Base-by-base conservation (phyloP, 148 eudicot species). In the Camellia granthamiana region DNA sequence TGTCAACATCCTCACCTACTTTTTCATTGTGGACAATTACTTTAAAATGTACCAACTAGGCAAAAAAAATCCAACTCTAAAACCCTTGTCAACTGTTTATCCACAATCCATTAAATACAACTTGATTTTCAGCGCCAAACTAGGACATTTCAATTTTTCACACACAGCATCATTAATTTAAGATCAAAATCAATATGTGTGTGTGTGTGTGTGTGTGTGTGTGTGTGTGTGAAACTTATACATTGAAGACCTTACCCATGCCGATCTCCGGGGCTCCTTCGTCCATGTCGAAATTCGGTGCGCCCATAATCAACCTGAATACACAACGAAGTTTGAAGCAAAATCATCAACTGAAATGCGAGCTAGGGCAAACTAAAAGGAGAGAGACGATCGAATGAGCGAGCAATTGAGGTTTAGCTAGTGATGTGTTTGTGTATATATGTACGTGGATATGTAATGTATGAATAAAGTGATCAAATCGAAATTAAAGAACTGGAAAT, bases 241-340 rank as follows among this genome's bases (percentile, higher is more conserved):
- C 3, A 76, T 85, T 72, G 30, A 54, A 64, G 42, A 87, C 83
- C 86, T 86, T 87, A 95, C 99, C 99, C 97, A 95, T 95, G 65
- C 97, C 99, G 83, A 95, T 85, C 89, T 95, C 99, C 75, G 93
- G 89, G 66, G 85, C 88, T 71, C 96, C 97, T 78, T 95, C 97
- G 14, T 93, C 97, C 78, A 86, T 81, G 68, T 93, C 93, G 80
- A 90, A 6, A 77, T 87, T 82, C 49, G 79, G 89, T 13, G 72
- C 83, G 84, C 88, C 95, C 98, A 94, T 94, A 60, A 69, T 84
- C 59, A 79, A 84, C 80, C 89, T 85, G 84, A 65, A 83, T 78
- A 69, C 68, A 70, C 67, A 66, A 66, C 51, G 6, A 77, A 78
- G 38, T 81, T 0, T 30, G 12, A 56, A 21, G n/a, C 23, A 16